Evolutionary conservation across 73 alveolate genomes (phyloP), one percentile per base, ranked within the genome.

Genomic region (Urostyla sp.): DNA sequence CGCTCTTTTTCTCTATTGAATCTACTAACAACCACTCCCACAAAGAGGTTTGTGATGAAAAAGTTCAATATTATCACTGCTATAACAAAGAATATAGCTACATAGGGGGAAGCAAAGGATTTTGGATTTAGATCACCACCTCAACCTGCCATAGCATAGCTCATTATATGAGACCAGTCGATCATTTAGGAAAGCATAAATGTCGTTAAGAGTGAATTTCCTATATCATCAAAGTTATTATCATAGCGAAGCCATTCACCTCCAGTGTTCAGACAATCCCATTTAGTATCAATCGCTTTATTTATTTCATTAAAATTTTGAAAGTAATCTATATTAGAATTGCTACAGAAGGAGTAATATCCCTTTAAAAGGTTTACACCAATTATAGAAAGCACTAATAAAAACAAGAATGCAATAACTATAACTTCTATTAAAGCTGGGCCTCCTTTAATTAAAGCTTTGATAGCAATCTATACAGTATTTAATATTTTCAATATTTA

Each of bases 161-260:
- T 26, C 94, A 87, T 87, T 21, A 80, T 69, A 3, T 55, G 79
- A 13, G 74, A 48, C 94, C 94, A 87, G 3, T 91, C 94, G 35
- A 81, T 91, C 0, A 88, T 67, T 24, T 90, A 45, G 4, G 91
- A 57, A 24, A 87, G 58, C 52, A 52, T 58, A 58, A 69, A 87
- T 26, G 81, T 34, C 44, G 91, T 69, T 16, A 87, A 36, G 21
- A 72, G 59, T 18, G 88, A 83, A 45, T 66, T 53, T 11, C 67
- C 28, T 3, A 81, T 72, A 72, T 87, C 72, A 55, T 87, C 94
- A 48, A 67, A 87, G 52, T 89, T 81, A 27, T 54, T 35, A 51
- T 34, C 31, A 11, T 44, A 24, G 36, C 38, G 67, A 0, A 49
- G 48, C 95, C 95, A 88, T 20, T 61, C 67, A 11, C 95, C 92